Base-by-base conservation (phyloP, 805 yeast species). In the Peterozyma toletana region DNA sequence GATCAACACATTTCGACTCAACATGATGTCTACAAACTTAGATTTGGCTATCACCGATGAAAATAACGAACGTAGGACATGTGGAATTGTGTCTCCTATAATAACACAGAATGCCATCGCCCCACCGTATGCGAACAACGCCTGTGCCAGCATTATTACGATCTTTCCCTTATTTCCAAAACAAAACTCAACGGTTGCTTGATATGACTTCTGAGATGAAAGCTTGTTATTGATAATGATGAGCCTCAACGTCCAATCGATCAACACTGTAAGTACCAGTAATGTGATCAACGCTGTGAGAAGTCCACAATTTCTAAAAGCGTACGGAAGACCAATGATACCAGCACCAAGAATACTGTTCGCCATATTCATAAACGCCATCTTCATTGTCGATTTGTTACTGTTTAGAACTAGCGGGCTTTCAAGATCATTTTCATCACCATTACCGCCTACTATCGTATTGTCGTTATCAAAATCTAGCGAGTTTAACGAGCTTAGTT, bases 291-390 rank as follows among this genome's bases (percentile, higher is more conserved):
- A 55, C 3, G 96, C 95, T 0, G 91, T 88, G 0, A 81, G 46
- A 3, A 91, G 60, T 0, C 98, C 98, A 15, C 86, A 73, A 53
- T 89, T 86, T 38, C 74, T 69, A 54, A 90, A 78, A 0, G 97
- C 96, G 50, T 81, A 84, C 2, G 98, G 95, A 50, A 89, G 95
- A 1, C 97, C 96, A 30, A 91, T 87, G 43, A 91, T 86, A 7
- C 98, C 98, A 0, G 98, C 97, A 0, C 98, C 98, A 6, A 91
- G 70, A 48, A 91, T 91, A 15, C 95, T 83, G 62, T 90, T 90
- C 9, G 96, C 95, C 96, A 90, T 89, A 62, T 91, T 91, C 95
- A 90, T 86, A 56, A 90, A 89, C 5, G 97, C 97, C 87, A 84
- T 84, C 46, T 74, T 76, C 73, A 90, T 71, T 35, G 71, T 73